Base-by-base conservation (phyloP, 495 filamentous ascomycete species). In the Coniosporium apollinis region DNA sequence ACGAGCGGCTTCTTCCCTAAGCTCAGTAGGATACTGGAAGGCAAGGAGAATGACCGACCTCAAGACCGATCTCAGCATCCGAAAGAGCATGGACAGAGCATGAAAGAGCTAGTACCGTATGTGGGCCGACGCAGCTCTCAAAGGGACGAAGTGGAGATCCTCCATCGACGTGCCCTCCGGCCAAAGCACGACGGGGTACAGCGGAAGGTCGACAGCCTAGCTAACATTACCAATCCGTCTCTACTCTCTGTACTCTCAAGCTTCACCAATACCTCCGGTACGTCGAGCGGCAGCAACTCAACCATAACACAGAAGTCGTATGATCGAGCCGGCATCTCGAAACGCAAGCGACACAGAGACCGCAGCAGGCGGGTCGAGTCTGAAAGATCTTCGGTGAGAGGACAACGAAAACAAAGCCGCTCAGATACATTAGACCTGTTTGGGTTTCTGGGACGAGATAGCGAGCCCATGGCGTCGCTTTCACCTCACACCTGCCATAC, bases 281-380 rank as follows among this genome's bases (percentile, higher is more conserved):
- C 41, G 1, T 58, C 55, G 3, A 55, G 55, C 37, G 51, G 53
- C 13, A 60, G 57, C 37, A 51, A 48, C 29, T 55, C 52, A 2
- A 60, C 57, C 3, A 40, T 60, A 13, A 60, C 55, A 3, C 55
- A 56, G 32, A 36, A 49, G 19, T 53, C 52, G 2, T 58, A 52
- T 34, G 41, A 56, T 34, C 42, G 33, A 10, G 18, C 33, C 10
- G 35, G 39, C 24, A 33, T 37, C 5, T 2, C 19, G 2, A 43
- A 45, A 28, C 31, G 20, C 10, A 47, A 25, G 26, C 37, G 28
- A 14, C 7, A 29, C 19, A 48, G 36, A 20, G 43, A 39, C 24
- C 34, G 37, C 9, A 35, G 37, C 22, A 36, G 43, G 18, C 34
- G 36, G 14, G n/a, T n/a, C n/a, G n/a, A n/a, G n/a, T n/a, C n/a